Evolutionary conservation across 148 eudicot species (phyloP).

Genomic region (Pharnaceum exiguum): DNA sequence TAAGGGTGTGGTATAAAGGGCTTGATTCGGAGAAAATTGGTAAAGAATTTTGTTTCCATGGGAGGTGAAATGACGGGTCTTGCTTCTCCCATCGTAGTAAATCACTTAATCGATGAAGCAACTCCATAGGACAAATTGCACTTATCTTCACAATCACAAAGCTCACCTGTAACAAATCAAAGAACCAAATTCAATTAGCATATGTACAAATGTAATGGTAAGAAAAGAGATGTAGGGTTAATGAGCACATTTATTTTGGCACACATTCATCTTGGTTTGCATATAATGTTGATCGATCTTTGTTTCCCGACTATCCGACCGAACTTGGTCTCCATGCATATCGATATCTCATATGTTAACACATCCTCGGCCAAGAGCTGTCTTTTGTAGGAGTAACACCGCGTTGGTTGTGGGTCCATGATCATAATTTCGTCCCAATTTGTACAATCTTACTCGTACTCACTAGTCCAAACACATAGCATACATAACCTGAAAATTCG

Average conservation of each 20-base stretch:
- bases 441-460: slow-evolving; percentile 4
- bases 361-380: too few species aligned
- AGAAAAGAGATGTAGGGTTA: background rate
- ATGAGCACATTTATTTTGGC: slow-evolving; percentile 23
- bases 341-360: too few species aligned
- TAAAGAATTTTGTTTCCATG: slow-evolving; percentile 73
- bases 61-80: slow-evolving; percentile 49
- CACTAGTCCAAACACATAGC: slow-evolving; percentile 16
- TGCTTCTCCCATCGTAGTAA: slow-evolving; percentile 74
- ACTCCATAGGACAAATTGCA: slow-evolving; percentile 55
- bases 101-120: slow-evolving; percentile 65
- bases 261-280: slow-evolving; percentile 19
- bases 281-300: background rate
- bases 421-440: slow-evolving; percentile 5
- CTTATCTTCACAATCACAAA: slow-evolving; percentile 77
- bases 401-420: slow-evolving; percentile 1
- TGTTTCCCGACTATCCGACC: background rate
- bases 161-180: slow-evolving; percentile 52
- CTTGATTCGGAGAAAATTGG: slow-evolving; percentile 62
- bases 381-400: background rate
- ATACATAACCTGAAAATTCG: slow-evolving; percentile 19
- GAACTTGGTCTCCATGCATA: background rate
- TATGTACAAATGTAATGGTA: background rate
- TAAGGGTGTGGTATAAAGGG: slow-evolving; percentile 76
- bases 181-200: slow-evolving; percentile 7